A percentile compares a stretch with the other conserved stretches of the same genome.
phyloP scores from a whole-genome alignment of 2,329 filamentous ascomycete species.

The Catunica adiposa region DNA sequence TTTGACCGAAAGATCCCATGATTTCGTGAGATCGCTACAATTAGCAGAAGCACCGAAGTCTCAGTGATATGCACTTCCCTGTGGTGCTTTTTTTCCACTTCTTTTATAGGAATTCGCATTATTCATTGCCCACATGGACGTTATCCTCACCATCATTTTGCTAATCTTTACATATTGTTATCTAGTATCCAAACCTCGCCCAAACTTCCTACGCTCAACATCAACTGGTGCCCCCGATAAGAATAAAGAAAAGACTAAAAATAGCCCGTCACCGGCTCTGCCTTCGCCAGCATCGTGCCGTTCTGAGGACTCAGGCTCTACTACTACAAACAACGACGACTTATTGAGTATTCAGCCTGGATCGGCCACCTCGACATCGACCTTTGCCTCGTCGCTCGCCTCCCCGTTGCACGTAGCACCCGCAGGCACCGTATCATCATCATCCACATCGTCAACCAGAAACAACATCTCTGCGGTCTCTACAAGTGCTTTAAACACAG shows the following conservation, averaged over 20 bases:
- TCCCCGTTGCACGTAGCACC: not conserved
- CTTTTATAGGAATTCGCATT: not conserved
- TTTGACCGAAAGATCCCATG: not conserved
- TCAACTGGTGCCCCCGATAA: conserved; percentile 1
- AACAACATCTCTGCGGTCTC: conserved; percentile 20
- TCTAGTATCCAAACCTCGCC: conserved; percentile 13
- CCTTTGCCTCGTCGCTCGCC: not conserved
- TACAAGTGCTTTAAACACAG: conserved; percentile 26
- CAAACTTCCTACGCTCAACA: conserved; percentile 10
- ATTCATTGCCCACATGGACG: conserved; percentile 5
- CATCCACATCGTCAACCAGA: not conserved
- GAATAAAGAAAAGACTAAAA: conserved; percentile 5
- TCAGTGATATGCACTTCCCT: not conserved
- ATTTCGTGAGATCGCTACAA: not conserved
- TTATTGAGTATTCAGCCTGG: not conserved
- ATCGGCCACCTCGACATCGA: not conserved
- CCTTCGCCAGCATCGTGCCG: not conserved
- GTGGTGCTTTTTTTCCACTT: not conserved
- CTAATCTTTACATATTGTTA: conserved; percentile 11
- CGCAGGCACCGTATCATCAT: not conserved
- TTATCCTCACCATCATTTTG: conserved; percentile 8
- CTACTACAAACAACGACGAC: not conserved
- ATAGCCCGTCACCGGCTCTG: conserved; percentile 2
- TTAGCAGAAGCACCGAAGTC: not conserved
- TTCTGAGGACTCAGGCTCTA: not conserved